Base-by-base conservation (phyloP, 2,329 filamentous ascomycete species). In the Didymellaceae sp. region DNA sequence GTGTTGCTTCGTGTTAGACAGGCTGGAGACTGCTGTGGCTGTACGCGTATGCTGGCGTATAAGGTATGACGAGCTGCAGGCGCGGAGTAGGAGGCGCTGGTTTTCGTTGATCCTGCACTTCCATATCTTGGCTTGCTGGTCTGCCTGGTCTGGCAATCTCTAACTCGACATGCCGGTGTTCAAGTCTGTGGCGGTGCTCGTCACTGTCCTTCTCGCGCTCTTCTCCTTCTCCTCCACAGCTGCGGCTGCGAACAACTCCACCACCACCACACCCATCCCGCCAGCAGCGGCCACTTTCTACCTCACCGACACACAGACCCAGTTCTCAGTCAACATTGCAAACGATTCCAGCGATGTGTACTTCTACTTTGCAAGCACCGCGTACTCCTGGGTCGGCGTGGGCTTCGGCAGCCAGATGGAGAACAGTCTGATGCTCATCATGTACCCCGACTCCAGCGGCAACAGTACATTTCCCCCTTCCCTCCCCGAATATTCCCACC, bases 401-500 rank as follows among this genome's bases (percentile, higher is more conserved):
- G 77, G 77, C 2, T 74, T 78, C 51, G 77, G 77, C 4, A 59
- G 57, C 25, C 58, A 63, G 42, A 79, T 79, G 77, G 65, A 65
- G 47, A 66, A 74, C 25, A 69, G 72, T 13, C 59, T 78, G 46
- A 79, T 79, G 69, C 67, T 79, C 30, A 62, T 79, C 33, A 68
- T 77, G 51, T 78, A 79, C 59, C 67, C 73, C 2, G 66, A 67
- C 28, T 59, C 60, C 3, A 52, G 66, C 9, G 68, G 68, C 25
- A 61, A 67, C 11, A 72, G 72, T 68, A 65, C 40, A 63, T 51
- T 14, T 7, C 6, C 18, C 10, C 16, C 10, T 1, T 54, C 11
- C 11, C 5, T 17, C n/a, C 9, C 8, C 2, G 7, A 17, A 6
- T n/a, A n/a, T n/a, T n/a, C n/a, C n/a, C n/a, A n/a, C n/a, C n/a